Base-by-base conservation (phyloP, 768 basidiomycete genomes). In the Mycena amicta region DNA sequence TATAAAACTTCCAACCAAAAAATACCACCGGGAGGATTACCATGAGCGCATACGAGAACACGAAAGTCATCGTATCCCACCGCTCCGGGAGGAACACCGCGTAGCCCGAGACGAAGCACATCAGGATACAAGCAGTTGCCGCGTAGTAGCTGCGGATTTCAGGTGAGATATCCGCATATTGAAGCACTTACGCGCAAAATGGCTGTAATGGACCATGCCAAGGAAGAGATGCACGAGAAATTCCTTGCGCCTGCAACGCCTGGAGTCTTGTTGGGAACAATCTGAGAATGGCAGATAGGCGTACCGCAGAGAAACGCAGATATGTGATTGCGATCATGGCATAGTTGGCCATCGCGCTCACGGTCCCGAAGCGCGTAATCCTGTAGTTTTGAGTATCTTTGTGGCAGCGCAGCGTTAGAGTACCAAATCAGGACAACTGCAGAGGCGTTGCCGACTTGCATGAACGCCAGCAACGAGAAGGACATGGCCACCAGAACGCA, bases 391-490 rank as follows among this genome's bases (percentile, higher is more conserved):
- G n/a, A n/a, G n/a, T n/a, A n/a, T n/a, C n/a, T n/a, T n/a, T n/a
- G n/a, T n/a, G n/a, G n/a, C n/a, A n/a, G n/a, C n/a, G n/a, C 50
- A 20, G 50, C 11, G 50, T 31, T 11, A 20, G 29, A 25, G 61
- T 78, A 79, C 78, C 81, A 83, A 63, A 75, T 77, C 22, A 83
- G 60, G 1, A 83, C 82, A 1, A 79, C 71, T 8, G 76, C 74
- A 18, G 80, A 68, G 52, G 75, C 75, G 40, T 78, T 78, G 5
- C 77, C 78, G 12, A 82, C 70, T 59, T 82, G 80, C 29, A 83
- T 62, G 61, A 83, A 82, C 0, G 82, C 77, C 74, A 77, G 66
- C 27, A 73, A 52, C 4, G 78, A 64, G 50, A 80, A 67, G 6
- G 62, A 67, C 50, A 82, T 70, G 2, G 79, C 74, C 3, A 79